These are phyloP conservation scores for Musa itinerans DNA, from an alignment of 176 grass and related monocot species.

Conservation along the genomic window DNA sequence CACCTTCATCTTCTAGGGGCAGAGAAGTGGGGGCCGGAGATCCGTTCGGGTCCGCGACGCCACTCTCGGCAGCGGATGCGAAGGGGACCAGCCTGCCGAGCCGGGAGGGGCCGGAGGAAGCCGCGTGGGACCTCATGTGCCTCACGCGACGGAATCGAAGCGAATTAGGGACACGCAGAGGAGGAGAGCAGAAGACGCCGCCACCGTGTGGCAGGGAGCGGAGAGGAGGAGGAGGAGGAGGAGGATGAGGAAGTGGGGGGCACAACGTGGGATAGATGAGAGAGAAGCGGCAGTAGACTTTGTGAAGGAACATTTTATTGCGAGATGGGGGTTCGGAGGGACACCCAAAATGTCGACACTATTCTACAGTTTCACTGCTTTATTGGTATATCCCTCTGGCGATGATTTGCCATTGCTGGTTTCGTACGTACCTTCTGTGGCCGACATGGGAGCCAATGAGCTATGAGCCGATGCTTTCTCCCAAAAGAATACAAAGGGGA, in stretches of 20 bases:
- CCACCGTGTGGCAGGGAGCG: background rate
- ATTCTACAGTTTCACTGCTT: background rate
- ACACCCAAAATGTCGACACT: background rate
- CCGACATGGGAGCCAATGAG: no score
- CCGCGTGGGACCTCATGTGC: background rate
- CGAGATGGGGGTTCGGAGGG: background rate
- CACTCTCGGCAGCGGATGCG: constrained; percentile 29
- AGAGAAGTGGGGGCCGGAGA: constrained; percentile 5
- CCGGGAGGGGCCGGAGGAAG: background rate
- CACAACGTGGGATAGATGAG: constrained; percentile 18
- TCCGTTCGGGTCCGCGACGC: constrained; percentile 36
- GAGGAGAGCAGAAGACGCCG: background rate
- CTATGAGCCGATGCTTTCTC: background rate
- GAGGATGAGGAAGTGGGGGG: background rate
- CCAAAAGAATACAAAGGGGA: no score
- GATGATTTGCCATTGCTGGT: background rate
- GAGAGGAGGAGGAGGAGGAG: background rate
- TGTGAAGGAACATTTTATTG: constrained; percentile 34
- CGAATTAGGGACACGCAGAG: constrained; percentile 27
- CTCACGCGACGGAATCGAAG: constrained; percentile 28
- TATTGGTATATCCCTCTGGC: background rate
- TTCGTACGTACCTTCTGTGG: no score
- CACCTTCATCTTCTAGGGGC: constrained; percentile 60
- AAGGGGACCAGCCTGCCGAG: constrained; percentile 49
- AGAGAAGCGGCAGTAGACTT: constrained; percentile 46